phyloP scores from a whole-genome alignment of 768 basidiomycete genomes.

The Punctularia strigosozonata region DNA sequence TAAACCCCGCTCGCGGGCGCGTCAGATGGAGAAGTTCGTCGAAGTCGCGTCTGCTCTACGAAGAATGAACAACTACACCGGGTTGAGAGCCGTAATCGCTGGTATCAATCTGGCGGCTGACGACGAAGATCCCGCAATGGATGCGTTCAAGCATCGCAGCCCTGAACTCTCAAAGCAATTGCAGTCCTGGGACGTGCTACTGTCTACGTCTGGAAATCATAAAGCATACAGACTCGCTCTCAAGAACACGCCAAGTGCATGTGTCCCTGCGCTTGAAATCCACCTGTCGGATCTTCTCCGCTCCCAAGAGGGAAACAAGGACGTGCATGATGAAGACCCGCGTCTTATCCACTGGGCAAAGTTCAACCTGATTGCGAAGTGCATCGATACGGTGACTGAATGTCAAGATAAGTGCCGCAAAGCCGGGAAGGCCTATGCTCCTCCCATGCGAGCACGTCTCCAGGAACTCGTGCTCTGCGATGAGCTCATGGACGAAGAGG shows the following conservation, averaged over 20 bases:
- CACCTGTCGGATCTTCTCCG: constrained; percentile 84
- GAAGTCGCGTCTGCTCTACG: constrained; percentile 75
- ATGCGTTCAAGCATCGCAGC: constrained; percentile 52
- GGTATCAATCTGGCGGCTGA: constrained; percentile 82
- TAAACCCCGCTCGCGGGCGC: constrained; percentile 59
- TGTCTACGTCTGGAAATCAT: constrained; percentile 74
- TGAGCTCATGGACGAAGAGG: too few species aligned
- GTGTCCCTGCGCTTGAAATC: constrained; percentile 85
- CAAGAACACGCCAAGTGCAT: constrained; percentile 72
- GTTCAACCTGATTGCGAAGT: constrained; percentile 84
- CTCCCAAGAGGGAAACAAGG: constrained; percentile 75
- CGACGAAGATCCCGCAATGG: constrained; percentile 67
- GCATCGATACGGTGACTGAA: constrained; percentile 64
- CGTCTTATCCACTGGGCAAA: constrained; percentile 90
- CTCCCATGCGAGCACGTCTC: too few species aligned
- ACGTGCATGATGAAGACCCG: constrained; percentile 53
- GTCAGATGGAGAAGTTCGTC: constrained; percentile 82
- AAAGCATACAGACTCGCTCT: constrained; percentile 87
- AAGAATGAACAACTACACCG: constrained; percentile 84
- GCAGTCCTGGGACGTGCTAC: constrained; percentile 73
- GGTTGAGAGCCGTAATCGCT: constrained; percentile 85
- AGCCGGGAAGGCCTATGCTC: too few species aligned
- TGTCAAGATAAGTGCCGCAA: constrained; percentile 66
- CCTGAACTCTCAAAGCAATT: constrained; percentile 69
- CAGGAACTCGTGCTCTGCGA: too few species aligned